phyloP scores from a whole-genome alignment of 257 asterid genomes.

The Plantago elongata region DNA sequence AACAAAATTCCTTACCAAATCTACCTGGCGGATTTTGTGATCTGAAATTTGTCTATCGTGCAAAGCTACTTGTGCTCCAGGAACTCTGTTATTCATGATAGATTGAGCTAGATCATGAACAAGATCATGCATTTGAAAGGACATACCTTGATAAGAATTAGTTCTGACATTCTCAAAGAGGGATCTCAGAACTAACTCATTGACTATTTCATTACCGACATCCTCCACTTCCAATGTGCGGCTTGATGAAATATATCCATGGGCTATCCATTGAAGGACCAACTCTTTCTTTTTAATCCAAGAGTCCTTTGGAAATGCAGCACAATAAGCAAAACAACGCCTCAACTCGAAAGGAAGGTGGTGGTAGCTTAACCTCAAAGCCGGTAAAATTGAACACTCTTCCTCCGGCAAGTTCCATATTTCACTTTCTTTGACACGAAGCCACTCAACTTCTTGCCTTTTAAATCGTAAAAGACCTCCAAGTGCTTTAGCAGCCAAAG shows the following conservation, averaged over 20 bases:
- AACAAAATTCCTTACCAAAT: neutral
- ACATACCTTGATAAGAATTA: neutral
- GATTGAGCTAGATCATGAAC: slow-evolving; percentile 23
- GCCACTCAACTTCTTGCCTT: slow-evolving; percentile 12
- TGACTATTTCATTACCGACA: slow-evolving; percentile 17
- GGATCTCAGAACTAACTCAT: slow-evolving; percentile 18
- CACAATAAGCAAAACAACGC: slow-evolving; percentile 20
- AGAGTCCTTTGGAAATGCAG: slow-evolving; percentile 16
- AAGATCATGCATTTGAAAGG: slow-evolving; percentile 17
- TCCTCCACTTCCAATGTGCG: slow-evolving; percentile 16
- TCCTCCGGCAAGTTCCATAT: slow-evolving; percentile 15
- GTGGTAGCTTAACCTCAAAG: slow-evolving; percentile 19
- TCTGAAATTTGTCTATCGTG: neutral
- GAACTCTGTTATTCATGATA: slow-evolving; percentile 4
- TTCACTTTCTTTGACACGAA: slow-evolving; percentile 8
- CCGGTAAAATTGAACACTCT: slow-evolving; percentile 3
- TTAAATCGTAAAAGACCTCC: slow-evolving; percentile 19
- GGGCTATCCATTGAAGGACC: slow-evolving; percentile 17
- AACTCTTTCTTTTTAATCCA: slow-evolving; percentile 5
- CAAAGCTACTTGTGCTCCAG: neutral
- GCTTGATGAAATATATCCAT: slow-evolving; percentile 11
- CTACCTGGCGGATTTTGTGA: slow-evolving; percentile 14
- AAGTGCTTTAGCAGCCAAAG: slow-evolving; percentile 22
- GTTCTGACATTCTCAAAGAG: slow-evolving; percentile 18
- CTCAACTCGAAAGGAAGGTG: slow-evolving; percentile 18